Base-by-base conservation (phyloP, 176 grass and related monocot species). In the Ampelocalamus luodianensis region DNA sequence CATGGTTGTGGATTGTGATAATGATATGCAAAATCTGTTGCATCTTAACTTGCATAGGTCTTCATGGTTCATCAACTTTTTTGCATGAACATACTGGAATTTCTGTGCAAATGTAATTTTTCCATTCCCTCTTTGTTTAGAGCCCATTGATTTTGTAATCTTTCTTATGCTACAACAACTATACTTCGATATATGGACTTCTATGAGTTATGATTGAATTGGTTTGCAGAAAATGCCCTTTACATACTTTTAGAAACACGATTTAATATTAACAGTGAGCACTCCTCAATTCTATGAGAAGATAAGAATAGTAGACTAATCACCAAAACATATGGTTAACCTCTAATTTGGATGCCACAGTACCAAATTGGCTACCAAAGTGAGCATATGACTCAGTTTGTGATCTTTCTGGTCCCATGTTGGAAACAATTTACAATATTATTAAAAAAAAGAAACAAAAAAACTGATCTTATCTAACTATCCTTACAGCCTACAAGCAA, bases 121-220 rank as follows among this genome's bases (percentile, higher is more conserved):
- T 16, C 15, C 26, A 9, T 64, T 46, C 0, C 26, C 42, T 70
- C 10, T 77, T 71, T 51, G 72, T 63, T 76, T 32, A 68, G 24
- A 67, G 46, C 29, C 40, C n/a, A 76, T 68, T 60, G 61, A 76
- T 27, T 26, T 37, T 27, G 26, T 26, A 38, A 80, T 56, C 37
- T 65, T 80, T 73, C 60, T 65, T 87, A 5, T 87, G 39, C 50
- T 76, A 26, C 53, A 67, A n/a, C 26, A 77, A 34, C 5, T 38
- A 48, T 60, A 16, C 39, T 78, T 61, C 10, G 8, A 14, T 60
- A 45, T 44, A 29, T 69, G 45, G 32, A 78, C 12, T 36, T 77
- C 6, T 5, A 54, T 58, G 67, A 71, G 7, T 62, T 62, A 27
- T 4, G 55, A 62, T 58, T 17, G 24, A 22, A 26, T 60, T 82